A percentile compares a stretch with the other conserved stretches of the same genome.
Evolutionary conservation across 345 rosid genomes (phyloP).

Genomic region (Orychophragmus violaceus): DNA sequence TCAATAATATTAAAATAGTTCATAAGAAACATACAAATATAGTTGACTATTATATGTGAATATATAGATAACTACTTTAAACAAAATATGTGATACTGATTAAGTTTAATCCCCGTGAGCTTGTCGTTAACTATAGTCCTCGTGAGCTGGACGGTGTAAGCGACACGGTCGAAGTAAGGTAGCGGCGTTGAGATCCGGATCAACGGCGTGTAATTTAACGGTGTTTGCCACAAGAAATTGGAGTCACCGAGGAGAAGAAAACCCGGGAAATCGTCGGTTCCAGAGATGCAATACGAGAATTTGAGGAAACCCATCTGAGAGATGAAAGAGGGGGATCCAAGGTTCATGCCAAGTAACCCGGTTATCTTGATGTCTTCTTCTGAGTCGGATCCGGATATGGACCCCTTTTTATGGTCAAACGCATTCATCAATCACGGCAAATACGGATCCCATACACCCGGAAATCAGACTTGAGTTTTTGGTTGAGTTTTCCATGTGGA

Average conservation of each 20-base stretch:
- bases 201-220: conserved; percentile 75
- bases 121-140: conserved; percentile 68
- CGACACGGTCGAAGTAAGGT: conserved; percentile 83
- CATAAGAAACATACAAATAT: too few species aligned
- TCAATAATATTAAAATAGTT: too few species aligned
- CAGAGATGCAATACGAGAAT: conserved; percentile 89
- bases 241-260: conserved; percentile 77
- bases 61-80: too few species aligned
- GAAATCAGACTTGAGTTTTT: conserved; percentile 44
- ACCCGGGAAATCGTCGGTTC: conserved; percentile 56
- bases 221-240: conserved; percentile 46
- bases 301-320: conserved; percentile 74
- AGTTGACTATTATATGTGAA: too few species aligned
- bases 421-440: too few species aligned
- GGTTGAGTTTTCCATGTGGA: conserved; percentile 48
- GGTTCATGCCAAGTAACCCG: conserved; percentile 90
- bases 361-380: conserved; percentile 63
- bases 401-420: too few species aligned
- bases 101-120: too few species aligned
- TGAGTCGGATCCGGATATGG: conserved; percentile 58
- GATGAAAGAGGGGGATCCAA: conserved; percentile 74
- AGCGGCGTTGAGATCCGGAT: conserved; percentile 55
- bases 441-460: conserved; percentile 84
- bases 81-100: too few species aligned
- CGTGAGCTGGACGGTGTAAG: conserved; percentile 82